These are phyloP conservation scores for Orobanche coerulescens DNA, from an alignment of 257 asterid species.

Conservation along the genomic window DNA sequence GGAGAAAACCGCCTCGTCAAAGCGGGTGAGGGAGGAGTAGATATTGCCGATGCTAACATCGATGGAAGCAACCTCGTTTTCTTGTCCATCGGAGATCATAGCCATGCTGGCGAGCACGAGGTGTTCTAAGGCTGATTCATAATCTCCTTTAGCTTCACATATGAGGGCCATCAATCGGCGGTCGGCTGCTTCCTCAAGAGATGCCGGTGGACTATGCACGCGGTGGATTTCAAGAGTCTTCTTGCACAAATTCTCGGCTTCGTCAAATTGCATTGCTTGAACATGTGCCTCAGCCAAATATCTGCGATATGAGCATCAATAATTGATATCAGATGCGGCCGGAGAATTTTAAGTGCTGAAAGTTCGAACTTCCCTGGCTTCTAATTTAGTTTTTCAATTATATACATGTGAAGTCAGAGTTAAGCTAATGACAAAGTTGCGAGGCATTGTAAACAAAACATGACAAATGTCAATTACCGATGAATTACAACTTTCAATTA, in stretches of 20 bases:
- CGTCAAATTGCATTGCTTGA: constrained; percentile 96
- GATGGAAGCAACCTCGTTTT: constrained; percentile 84
- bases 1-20: constrained; percentile 96
- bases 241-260: constrained; percentile 77
- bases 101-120: constrained; percentile 98
- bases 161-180: constrained; percentile 96
- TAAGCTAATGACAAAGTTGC: not conserved
- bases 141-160: constrained; percentile 91
- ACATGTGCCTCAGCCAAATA: constrained; percentile 98
- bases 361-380: not conserved
- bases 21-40: constrained; percentile 82
- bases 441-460: not conserved
- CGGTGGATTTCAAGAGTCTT: constrained; percentile 96
- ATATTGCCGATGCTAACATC: constrained; percentile 95
- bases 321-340: constrained; percentile 11
- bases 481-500: not conserved
- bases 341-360: not conserved
- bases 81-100: constrained; percentile 96
- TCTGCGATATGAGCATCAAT: constrained; percentile 32
- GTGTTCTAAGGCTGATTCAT: constrained; percentile 91
- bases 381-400: not conserved
- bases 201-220: constrained; percentile 95
- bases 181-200: constrained; percentile 99
- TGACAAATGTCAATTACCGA: not conserved
- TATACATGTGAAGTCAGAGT: not conserved